Percentiles rank a stretch among this genome's conserved stretches.
phyloP scores from a whole-genome alignment of 2,329 filamentous ascomycete species.

The Alternaria sp. region DNA sequence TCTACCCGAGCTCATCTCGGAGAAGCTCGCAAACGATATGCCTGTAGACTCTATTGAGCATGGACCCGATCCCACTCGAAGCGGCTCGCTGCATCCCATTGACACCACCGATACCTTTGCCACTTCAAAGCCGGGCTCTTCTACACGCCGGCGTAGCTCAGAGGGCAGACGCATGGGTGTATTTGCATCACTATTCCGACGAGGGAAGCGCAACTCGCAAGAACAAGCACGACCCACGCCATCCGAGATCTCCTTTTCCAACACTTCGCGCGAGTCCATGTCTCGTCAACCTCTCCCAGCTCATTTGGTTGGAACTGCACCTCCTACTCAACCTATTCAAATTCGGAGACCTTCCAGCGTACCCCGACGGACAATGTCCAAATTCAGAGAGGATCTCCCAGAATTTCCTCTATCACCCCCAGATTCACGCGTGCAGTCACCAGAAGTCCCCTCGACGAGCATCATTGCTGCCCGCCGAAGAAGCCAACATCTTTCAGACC shows the following conservation, averaged over 20 bases:
- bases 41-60: slow-evolving; percentile 55
- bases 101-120: slow-evolving; percentile 42
- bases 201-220: slow-evolving; percentile 59
- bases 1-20: slow-evolving; percentile 58
- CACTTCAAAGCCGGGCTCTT: slow-evolving; percentile 35
- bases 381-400: slow-evolving; percentile 90
- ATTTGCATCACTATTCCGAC: slow-evolving; percentile 71
- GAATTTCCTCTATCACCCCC: slow-evolving; percentile 87
- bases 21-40: slow-evolving; percentile 45
- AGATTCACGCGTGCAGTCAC: slow-evolving; percentile 80
- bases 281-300: slow-evolving; percentile 62
- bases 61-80: slow-evolving; percentile 38
- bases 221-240: slow-evolving; percentile 64
- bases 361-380: slow-evolving; percentile 84
- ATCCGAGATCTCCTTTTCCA: slow-evolving; percentile 79
- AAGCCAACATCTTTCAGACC: slow-evolving; percentile 49
- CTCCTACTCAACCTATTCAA: slow-evolving; percentile 43
- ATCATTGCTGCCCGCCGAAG: slow-evolving; percentile 52
- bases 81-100: slow-evolving; percentile 45
- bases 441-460: slow-evolving; percentile 65
- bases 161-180: slow-evolving; percentile 47
- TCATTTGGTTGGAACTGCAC: slow-evolving; percentile 55
- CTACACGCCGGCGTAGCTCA: slow-evolving; percentile 43
- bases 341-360: slow-evolving; percentile 62
- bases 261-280: slow-evolving; percentile 90